These are phyloP conservation scores for Suillus subaureus DNA, from an alignment of 768 basidiomycete genomes.

Conservation along the genomic window DNA sequence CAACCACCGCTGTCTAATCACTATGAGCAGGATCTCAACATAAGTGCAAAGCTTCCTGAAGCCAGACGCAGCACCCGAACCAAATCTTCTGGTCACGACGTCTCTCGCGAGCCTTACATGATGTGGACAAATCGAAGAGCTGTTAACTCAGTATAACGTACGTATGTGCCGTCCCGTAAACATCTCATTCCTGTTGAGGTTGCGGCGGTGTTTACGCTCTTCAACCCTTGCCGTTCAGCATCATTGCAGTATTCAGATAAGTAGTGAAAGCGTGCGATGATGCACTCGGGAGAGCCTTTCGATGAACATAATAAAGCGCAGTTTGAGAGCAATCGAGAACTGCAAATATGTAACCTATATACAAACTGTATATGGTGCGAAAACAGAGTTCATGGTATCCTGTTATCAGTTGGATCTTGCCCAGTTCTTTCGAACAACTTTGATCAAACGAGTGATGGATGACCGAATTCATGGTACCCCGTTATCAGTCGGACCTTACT, in stretches of 20 bases:
- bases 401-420: no score
- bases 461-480: no score
- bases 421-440: no score
- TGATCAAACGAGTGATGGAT: no score
- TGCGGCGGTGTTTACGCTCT: neutral
- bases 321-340: no score
- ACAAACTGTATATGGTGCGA: no score
- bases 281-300: no score
- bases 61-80: slow-evolving; percentile 78
- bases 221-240: neutral
- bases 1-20: slow-evolving; percentile 14
- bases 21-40: slow-evolving; percentile 61
- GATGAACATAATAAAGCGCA: no score
- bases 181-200: slow-evolving; percentile 3
- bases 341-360: no score
- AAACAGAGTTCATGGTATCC: no score
- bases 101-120: slow-evolving; percentile 84
- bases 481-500: no score
- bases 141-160: slow-evolving; percentile 36
- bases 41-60: slow-evolving; percentile 72
- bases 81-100: slow-evolving; percentile 60
- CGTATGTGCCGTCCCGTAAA: slow-evolving; percentile 3
- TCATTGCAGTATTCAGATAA: neutral
- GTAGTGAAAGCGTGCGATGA: no score
- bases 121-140: slow-evolving; percentile 84